Percentiles rank a stretch among this genome's conserved stretches.
phyloP scores from a whole-genome alignment of 2,329 filamentous ascomycete genomes.

The Ophioceras dolichostomum region DNA sequence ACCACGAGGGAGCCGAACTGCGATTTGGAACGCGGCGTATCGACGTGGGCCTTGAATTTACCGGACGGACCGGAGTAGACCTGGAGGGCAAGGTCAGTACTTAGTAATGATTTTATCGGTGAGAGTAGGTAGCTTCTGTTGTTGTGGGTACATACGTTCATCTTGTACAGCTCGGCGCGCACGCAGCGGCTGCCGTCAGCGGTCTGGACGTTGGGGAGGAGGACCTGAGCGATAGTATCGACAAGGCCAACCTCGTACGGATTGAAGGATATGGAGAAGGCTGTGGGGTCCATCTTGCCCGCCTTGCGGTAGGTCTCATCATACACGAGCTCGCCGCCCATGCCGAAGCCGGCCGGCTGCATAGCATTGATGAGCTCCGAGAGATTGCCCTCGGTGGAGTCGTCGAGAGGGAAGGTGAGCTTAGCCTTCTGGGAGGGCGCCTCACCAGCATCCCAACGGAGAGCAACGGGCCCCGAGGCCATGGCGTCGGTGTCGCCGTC shows the following conservation, averaged over 20 bases:
- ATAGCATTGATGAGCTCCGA: background rate
- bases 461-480: background rate
- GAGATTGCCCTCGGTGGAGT: background rate
- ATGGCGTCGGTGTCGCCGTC: background rate
- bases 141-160: conserved; percentile 42
- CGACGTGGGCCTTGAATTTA: conserved; percentile 36
- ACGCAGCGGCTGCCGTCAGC: conserved; percentile 21
- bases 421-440: background rate
- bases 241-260: conserved; percentile 40
- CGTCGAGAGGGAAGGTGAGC: background rate
- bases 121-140: too few relatives aligned
- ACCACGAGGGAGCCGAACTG: conserved; percentile 44
- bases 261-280: conserved; percentile 36
- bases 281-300: conserved; percentile 29
- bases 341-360: background rate
- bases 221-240: conserved; percentile 30
- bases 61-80: conserved; percentile 38
- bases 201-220: conserved; percentile 20
- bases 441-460: background rate
- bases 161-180: conserved; percentile 41
- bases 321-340: conserved; percentile 20
- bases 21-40: conserved; percentile 32
- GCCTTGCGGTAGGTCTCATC: conserved; percentile 42
- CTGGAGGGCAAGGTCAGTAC: conserved; percentile 15
- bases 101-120: background rate